phyloP scores from a whole-genome alignment of 2,329 filamentous ascomycete genomes.

The Ciborinia camelliae region DNA sequence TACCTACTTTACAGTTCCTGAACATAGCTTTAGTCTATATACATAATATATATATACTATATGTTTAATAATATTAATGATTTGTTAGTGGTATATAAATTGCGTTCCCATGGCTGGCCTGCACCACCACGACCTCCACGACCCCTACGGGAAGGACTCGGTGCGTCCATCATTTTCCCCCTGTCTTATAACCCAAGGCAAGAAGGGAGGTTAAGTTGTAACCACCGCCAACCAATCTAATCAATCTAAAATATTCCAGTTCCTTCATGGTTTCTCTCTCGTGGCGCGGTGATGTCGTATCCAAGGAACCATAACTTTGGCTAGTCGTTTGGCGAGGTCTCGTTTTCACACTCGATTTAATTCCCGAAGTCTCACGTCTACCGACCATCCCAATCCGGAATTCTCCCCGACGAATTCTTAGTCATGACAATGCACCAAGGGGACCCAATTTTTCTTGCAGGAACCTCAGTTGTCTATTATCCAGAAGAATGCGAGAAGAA shows the following conservation, averaged over 20 bases:
- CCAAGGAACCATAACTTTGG: conserved; percentile 6
- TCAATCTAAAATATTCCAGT: background rate
- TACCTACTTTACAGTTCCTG: too few species aligned
- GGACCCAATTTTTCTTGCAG: background rate
- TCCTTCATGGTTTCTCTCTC: conserved; percentile 34
- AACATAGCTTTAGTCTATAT: too few species aligned
- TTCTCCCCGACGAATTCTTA: background rate
- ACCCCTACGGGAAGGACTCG: too few species aligned
- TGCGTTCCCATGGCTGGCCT: too few species aligned
- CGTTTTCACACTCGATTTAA: background rate
- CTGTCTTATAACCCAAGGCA: background rate
- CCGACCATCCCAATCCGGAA: background rate
- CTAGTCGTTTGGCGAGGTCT: background rate
- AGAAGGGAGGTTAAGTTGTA: background rate
- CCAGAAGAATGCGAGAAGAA: conserved; percentile 48
- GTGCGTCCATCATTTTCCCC: background rate
- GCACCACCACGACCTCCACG: too few species aligned
- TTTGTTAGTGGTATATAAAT: too few species aligned
- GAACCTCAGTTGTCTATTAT: conserved; percentile 1
- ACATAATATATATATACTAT: too few species aligned
- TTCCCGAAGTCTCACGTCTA: background rate
- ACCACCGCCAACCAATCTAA: background rate
- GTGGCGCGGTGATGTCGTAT: conserved; percentile 8
- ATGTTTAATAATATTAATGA: too few species aligned
- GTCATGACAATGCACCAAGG: conserved; percentile 5